Evolutionary conservation across 2,329 filamentous ascomycete species (phyloP), one percentile per base, ranked within the genome.

Genomic region (Albophoma yamanashiensis): DNA sequence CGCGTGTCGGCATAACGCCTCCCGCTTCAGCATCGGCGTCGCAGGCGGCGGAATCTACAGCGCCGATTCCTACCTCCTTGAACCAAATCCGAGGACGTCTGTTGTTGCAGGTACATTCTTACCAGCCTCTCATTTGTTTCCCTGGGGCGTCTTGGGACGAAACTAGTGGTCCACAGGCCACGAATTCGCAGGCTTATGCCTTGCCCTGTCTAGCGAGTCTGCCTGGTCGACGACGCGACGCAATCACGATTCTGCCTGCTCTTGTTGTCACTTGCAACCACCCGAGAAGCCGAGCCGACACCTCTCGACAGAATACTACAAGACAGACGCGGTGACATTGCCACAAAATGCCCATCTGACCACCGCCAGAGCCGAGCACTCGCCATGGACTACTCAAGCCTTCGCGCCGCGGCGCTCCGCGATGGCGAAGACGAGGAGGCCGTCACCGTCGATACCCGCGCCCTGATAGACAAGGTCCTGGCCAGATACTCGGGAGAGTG

Each of bases 401-500:
- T 99, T 65, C 89, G 91, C 70, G 92, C 93, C 66, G 89, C 91
- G 68, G 94, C 94, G 34, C 84, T 99, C 78, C 86, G 83, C 60
- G 88, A 91, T 60, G 90, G 90, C 65, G 89, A 92, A 62, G 91
- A 96, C 67, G 94, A 97, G 74, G 94, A 97, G 75, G 94, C 94
- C 50, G 94, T 99, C 60, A 99, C 94, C 0, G 94, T 99, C 69
- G 96, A 99, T 71, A 99, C 94, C 56, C 84, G 95, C 69, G 94
- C 94, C 52, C 76, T 99, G 67, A 99, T 99, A 71, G 95, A 97
- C 77, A 99, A 99, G 75, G 93, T 99, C 14, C 83, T 99, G 57
- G 94, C 94, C 12, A 83, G 94, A 70, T 99, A 99, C 72, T 96
- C 92, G 2, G 93, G 94, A 67, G 95, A 99, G 78, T 97, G 93